These are phyloP conservation scores for Aschersonia sp. DNA, from an alignment of 2,329 filamentous ascomycete species.

Conservation along the genomic window DNA sequence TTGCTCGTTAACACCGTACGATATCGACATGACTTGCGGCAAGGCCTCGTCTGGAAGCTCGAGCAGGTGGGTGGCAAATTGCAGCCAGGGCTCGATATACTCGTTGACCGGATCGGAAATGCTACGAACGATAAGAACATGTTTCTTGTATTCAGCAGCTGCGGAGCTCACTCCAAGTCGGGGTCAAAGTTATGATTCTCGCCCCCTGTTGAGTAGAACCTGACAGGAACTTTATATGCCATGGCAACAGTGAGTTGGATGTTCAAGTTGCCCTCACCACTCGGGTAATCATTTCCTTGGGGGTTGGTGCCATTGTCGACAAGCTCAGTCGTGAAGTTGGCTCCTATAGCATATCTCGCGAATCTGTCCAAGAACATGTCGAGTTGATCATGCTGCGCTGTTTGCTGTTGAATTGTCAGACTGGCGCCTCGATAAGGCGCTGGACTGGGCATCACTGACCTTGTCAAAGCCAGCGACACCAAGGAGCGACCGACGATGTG, in stretches of 20 bases:
- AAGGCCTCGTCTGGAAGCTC: constrained; percentile 35
- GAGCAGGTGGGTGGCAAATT: constrained; percentile 46
- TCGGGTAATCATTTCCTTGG: constrained; percentile 20
- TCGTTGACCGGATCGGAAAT: constrained; percentile 14
- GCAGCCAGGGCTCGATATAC: constrained; percentile 52
- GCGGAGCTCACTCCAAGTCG: constrained; percentile 18
- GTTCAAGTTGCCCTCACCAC: constrained; percentile 22
- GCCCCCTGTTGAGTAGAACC: constrained; percentile 17
- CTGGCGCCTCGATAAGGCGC: not conserved
- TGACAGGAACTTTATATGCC: constrained; percentile 18
- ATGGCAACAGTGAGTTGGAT: constrained; percentile 20
- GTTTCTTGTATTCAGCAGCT: not conserved
- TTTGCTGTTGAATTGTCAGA: constrained; percentile 19
- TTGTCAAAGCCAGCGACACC: constrained; percentile 39
- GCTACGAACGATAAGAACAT: constrained; percentile 4
- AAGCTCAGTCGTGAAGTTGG: constrained; percentile 40
- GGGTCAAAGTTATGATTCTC: constrained; percentile 14
- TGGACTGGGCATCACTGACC: constrained; percentile 9
- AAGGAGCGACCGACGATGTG: constrained; percentile 45
- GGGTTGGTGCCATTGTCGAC: constrained; percentile 42
- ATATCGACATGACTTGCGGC: constrained; percentile 52
- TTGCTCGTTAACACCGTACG: constrained; percentile 57
- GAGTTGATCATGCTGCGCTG: constrained; percentile 38
- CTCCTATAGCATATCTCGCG: constrained; percentile 32
- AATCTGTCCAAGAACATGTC: constrained; percentile 39